phyloP scores from a whole-genome alignment of 345 rosid species.

The Schrenkiella parvula region DNA sequence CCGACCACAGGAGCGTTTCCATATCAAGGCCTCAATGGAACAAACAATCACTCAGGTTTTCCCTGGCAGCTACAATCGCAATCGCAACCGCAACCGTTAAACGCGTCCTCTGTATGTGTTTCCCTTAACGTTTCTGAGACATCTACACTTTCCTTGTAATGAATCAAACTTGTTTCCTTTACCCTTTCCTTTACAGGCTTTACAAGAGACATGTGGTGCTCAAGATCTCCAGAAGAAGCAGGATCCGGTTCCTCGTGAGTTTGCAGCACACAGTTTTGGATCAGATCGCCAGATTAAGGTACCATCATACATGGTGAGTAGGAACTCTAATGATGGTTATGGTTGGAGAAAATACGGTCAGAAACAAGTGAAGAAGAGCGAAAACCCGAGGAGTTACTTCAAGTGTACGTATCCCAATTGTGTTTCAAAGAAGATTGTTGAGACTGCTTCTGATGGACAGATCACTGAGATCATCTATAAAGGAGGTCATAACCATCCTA shows the following conservation, averaged over 20 bases:
- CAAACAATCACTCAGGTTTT: conserved; percentile 45
- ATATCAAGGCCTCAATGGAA: conserved; percentile 49
- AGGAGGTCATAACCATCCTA: conserved; percentile 92
- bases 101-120: conserved; percentile 37
- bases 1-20: conserved; percentile 93
- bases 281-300: conserved; percentile 23
- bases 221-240: conserved; percentile 41
- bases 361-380: conserved; percentile 94
- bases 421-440: conserved; percentile 92
- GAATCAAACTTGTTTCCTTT: neutral
- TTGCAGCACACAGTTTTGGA: conserved; percentile 36
- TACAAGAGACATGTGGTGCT: conserved; percentile 47
- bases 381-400: conserved; percentile 94
- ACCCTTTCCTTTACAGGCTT: conserved; percentile 27
- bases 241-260: conserved; percentile 43
- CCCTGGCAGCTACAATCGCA: conserved; percentile 46
- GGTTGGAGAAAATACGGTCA: conserved; percentile 98
- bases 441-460: conserved; percentile 82
- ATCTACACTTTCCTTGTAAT: conserved; percentile 14
- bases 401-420: conserved; percentile 90
- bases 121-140: conserved; percentile 28
- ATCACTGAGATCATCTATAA: conserved; percentile 94
- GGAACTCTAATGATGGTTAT: conserved; percentile 83
- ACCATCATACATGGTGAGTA: conserved; percentile 43
- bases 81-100: conserved; percentile 21